Conservation (phyloP, 768 basidiomycete genomes). For the Coprinopsis strossmayeri region DNA sequence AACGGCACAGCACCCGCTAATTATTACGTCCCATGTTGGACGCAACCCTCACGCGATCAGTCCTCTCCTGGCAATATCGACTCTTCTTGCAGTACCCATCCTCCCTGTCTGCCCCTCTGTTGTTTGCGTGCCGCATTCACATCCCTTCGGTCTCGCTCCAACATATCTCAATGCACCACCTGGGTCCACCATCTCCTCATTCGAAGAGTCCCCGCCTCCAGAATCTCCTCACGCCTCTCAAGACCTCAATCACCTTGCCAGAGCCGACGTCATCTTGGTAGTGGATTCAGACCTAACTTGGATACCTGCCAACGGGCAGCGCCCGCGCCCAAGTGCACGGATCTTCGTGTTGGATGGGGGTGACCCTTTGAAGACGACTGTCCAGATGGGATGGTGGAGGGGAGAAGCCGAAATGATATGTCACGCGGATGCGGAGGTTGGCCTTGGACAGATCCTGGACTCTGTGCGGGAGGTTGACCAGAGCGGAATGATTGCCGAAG, state of each 20-base stretch:
- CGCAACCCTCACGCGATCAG: constrained; percentile 42
- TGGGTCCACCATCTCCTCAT: constrained; percentile 25
- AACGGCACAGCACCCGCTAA: constrained; percentile 46
- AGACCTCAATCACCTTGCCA: constrained; percentile 28
- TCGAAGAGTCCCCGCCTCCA: not conserved
- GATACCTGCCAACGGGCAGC: constrained; percentile 41
- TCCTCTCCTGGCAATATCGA: constrained; percentile 41
- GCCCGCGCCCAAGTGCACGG: constrained; percentile 34
- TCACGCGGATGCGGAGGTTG: constrained; percentile 47
- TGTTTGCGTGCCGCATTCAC: constrained; percentile 50
- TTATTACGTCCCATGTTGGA: constrained; percentile 60
- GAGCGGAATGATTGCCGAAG: constrained; percentile 14
- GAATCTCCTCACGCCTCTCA: constrained; percentile 1
- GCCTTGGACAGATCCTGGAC: constrained; percentile 42
- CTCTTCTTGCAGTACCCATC: constrained; percentile 47
- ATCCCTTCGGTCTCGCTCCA: constrained; percentile 46
- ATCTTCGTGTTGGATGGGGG: constrained; percentile 58
- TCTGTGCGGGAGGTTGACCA: constrained; percentile 23
- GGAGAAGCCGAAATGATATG: constrained; percentile 53
- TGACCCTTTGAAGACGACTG: constrained; percentile 49
- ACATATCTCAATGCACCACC: constrained; percentile 40
- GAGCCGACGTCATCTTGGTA: constrained; percentile 57
- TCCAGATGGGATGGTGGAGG: constrained; percentile 40
- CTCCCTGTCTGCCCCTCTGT: constrained; percentile 42
- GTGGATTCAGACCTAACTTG: constrained; percentile 65